Evolutionary conservation across 2,329 filamentous ascomycete species (phyloP).

Genomic region (Botrytis cinerea): DNA sequence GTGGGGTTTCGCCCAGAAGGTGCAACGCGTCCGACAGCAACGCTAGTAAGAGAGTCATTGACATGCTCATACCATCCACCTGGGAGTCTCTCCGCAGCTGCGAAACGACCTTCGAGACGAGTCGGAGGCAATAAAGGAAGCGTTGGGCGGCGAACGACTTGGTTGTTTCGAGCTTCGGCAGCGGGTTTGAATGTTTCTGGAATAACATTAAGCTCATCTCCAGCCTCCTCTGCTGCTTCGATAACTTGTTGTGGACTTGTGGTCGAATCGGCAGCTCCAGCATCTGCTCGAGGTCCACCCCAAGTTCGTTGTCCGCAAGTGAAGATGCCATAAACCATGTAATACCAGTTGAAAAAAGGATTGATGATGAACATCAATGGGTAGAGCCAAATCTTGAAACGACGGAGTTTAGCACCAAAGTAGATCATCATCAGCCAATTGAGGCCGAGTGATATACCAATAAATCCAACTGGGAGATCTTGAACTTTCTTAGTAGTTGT

Average conservation of each 20-base stretch:
- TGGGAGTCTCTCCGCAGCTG: constrained; percentile 66
- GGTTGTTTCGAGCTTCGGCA: constrained; percentile 52
- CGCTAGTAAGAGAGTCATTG: constrained; percentile 66
- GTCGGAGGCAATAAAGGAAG: constrained; percentile 72
- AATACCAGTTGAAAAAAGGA: constrained; percentile 97
- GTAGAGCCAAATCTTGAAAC: constrained; percentile 94
- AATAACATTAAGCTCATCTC: constrained; percentile 87
- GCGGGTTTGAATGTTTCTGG: constrained; percentile 78
- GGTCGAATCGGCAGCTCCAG: constrained; percentile 72
- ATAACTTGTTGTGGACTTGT: constrained; percentile 83
- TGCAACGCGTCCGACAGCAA: constrained; percentile 47
- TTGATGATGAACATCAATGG: constrained; percentile 94
- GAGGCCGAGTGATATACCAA: constrained; percentile 85
- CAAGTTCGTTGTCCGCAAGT: constrained; percentile 93
- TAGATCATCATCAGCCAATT: constrained; percentile 97
- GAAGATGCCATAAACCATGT: constrained; percentile 61
- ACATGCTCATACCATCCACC: constrained; percentile 69
- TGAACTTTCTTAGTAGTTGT: constrained; percentile 78
- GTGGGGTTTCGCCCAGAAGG: constrained; percentile 42
- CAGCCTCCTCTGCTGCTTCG: constrained; percentile 73
- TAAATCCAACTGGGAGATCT: constrained; percentile 88
- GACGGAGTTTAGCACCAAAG: constrained; percentile 81
- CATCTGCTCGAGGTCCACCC: constrained; percentile 91
- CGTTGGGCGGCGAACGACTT: constrained; percentile 50
- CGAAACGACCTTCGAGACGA: constrained; percentile 76